Evolutionary conservation across 345 rosid species (phyloP).

Genomic region (Streptanthus diversifolius): DNA sequence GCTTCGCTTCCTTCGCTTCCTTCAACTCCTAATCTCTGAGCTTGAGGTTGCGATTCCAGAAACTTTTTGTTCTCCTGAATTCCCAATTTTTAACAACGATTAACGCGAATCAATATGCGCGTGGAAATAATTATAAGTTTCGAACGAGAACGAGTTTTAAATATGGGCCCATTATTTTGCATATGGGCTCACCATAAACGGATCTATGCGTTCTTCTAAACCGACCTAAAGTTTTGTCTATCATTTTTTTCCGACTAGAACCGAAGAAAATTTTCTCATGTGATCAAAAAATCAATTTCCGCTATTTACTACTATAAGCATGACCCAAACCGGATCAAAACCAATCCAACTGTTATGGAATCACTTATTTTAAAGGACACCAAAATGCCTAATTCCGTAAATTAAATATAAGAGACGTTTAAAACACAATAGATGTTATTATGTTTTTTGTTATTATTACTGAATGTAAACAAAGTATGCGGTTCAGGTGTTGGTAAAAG

Average conservation of each 20-base stretch:
- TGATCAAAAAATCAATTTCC: not conserved
- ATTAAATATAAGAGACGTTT: not conserved
- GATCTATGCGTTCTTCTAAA: not conserved
- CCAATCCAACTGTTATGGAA: not conserved
- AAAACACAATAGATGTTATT: not conserved
- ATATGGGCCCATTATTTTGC: not conserved
- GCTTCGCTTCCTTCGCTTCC: not conserved
- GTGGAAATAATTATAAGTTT: not conserved
- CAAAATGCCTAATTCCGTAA: not conserved
- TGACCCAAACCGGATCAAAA: not conserved
- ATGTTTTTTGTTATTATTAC: not conserved
- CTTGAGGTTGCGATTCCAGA: constrained; percentile 2
- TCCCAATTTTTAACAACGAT: not conserved
- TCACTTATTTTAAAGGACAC: not conserved
- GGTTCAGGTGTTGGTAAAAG: not conserved
- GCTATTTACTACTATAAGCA: not conserved
- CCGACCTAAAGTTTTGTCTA: not conserved
- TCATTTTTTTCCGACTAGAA: not conserved
- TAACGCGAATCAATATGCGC: not conserved
- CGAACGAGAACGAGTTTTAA: not conserved
- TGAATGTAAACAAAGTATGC: not conserved
- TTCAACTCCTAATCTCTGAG: constrained; percentile 1
- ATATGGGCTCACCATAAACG: not conserved
- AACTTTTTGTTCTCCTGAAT: not conserved
- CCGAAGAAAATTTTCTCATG: not conserved